Conservation (phyloP, 495 filamentous ascomycete genomes). For the Beverwykella pulmonaria region DNA sequence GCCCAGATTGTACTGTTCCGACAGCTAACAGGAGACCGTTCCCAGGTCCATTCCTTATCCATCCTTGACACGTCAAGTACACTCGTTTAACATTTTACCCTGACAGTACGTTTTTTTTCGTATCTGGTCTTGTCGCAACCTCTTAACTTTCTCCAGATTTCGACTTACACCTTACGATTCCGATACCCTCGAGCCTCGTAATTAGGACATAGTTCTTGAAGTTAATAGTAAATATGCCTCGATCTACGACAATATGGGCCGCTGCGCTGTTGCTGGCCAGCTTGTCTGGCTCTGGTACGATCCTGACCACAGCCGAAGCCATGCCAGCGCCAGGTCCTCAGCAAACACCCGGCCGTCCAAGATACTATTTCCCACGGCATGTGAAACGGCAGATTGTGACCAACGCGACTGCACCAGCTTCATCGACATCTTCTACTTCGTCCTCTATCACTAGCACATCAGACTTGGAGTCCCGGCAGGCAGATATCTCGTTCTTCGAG, state of each 20-base stretch:
- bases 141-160: conserved; percentile 24
- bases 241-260: conserved; percentile 46
- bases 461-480: conserved; percentile 22
- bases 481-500: conserved; percentile 9
- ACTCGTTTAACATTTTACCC: conserved; percentile 43
- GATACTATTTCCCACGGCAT: conserved; percentile 53
- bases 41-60: conserved; percentile 36
- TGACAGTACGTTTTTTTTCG: conserved; percentile 36
- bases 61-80: conserved; percentile 42
- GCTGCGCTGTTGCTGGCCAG: conserved; percentile 45
- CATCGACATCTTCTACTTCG: conserved; percentile 30
- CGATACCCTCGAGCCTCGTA: conserved; percentile 23
- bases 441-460: conserved; percentile 18
- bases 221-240: conserved; percentile 39
- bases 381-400: conserved; percentile 50
- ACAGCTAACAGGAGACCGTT: not conserved
- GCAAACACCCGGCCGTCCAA: conserved; percentile 45
- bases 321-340: conserved; percentile 47
- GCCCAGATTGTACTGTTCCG: not conserved
- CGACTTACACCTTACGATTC: conserved; percentile 9
- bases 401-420: conserved; percentile 39
- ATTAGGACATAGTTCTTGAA: conserved; percentile 18
- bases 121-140: not conserved
- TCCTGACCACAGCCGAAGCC: conserved; percentile 47
- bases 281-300: conserved; percentile 39